Conservation (phyloP, 441 rosid species). For the Populus trichocarpa region DNA sequence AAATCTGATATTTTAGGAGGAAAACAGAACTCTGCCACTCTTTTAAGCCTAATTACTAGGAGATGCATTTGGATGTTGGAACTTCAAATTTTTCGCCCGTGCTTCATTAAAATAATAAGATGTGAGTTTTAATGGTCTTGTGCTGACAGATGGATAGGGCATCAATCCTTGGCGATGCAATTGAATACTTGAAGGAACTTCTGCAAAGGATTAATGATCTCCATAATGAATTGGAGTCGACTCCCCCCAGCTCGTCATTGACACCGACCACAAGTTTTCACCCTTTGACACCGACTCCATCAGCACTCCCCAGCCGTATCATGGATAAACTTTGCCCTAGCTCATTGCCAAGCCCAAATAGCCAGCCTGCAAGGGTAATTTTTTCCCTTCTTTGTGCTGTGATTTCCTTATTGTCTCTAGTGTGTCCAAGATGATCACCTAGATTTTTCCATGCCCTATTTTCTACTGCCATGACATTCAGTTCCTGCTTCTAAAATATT, state of each 20-base stretch:
- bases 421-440: not conserved
- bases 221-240: constrained; percentile 60
- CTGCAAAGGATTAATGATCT: constrained; percentile 77
- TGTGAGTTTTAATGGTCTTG: constrained; percentile 6
- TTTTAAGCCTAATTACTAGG: not conserved
- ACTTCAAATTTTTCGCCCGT: not conserved
- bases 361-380: constrained; percentile 64
- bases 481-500: not conserved
- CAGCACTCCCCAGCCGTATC: constrained; percentile 51
- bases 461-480: not conserved
- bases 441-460: not conserved
- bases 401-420: not conserved
- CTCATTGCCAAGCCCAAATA: constrained; percentile 57
- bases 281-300: constrained; percentile 62
- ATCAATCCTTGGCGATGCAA: constrained; percentile 73
- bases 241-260: constrained; percentile 47
- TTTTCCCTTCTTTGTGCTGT: not conserved
- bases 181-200: constrained; percentile 74
- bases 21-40: not conserved
- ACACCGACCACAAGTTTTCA: constrained; percentile 50
- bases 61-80: not conserved
- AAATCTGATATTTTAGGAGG: not conserved
- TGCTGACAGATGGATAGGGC: constrained; percentile 70
- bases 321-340: constrained; percentile 61
- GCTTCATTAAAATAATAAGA: constrained; percentile 1